phyloP scores from a whole-genome alignment of 2,329 filamentous ascomycete genomes.

The Tolypocladium guangdongense region DNA sequence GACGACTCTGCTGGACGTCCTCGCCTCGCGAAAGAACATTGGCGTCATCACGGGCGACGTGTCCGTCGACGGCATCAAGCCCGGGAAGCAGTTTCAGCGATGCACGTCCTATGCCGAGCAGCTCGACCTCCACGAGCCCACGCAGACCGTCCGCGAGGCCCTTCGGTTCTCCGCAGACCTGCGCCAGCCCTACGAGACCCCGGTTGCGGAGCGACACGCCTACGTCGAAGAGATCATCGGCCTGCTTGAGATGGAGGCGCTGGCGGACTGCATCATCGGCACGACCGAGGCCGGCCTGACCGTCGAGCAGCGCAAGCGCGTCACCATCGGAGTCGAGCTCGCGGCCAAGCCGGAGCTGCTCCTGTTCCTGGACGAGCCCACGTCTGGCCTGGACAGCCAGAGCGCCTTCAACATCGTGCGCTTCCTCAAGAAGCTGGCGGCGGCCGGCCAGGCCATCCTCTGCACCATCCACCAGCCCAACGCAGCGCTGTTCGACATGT shows the following conservation, averaged over 20 bases:
- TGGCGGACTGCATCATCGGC: conserved; percentile 49
- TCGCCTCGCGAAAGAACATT: conserved; percentile 51
- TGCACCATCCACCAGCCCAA: conserved; percentile 91
- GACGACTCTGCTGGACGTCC: conserved; percentile 71
- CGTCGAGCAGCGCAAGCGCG: conserved; percentile 55
- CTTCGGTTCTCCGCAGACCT: conserved; percentile 52
- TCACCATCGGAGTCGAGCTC: conserved; percentile 88
- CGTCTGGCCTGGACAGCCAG: conserved; percentile 53
- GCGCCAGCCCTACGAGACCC: conserved; percentile 43
- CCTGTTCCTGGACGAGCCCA: conserved; percentile 71
- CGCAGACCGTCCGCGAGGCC: conserved; percentile 52
- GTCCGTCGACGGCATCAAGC: conserved; percentile 44
- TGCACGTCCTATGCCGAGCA: conserved; percentile 54
- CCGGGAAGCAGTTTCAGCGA: conserved; percentile 49
- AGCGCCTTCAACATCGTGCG: conserved; percentile 68
- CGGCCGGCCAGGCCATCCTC: conserved; percentile 76
- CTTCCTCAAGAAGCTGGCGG: conserved; percentile 65
- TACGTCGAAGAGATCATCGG: conserved; percentile 53
- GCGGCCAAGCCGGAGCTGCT: conserved; percentile 71
- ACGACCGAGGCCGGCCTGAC: conserved; percentile 58
- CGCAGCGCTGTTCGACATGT: conserved; percentile 76
- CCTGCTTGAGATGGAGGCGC: conserved; percentile 46
- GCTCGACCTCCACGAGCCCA: conserved; percentile 50
- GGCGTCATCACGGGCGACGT: conserved; percentile 48
- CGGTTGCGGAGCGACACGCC: conserved; percentile 42